Conservation (phyloP, 2,329 filamentous ascomycete species). For the Pestalotiopsis sp. region DNA sequence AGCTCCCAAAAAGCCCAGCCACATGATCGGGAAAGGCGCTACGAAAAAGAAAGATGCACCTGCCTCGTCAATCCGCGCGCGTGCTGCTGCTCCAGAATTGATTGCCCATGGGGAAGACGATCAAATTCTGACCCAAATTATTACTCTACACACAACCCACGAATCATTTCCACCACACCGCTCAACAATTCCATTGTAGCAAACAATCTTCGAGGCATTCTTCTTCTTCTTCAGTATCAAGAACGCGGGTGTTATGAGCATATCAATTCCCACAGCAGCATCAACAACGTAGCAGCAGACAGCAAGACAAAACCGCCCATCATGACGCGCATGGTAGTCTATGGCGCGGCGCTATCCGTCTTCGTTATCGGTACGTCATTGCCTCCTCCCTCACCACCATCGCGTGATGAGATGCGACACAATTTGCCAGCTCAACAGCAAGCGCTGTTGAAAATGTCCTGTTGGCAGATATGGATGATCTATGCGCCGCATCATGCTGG, state of each 20-base stretch:
- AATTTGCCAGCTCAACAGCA: neutral
- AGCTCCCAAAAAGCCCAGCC: neutral
- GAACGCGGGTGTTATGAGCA: neutral
- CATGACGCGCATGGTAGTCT: slow-evolving; percentile 47
- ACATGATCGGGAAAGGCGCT: neutral
- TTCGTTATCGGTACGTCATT: slow-evolving; percentile 45
- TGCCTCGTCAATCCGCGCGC: neutral
- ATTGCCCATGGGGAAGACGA: neutral
- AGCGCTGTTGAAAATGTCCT: neutral
- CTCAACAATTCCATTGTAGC: neutral
- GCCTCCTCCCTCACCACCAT: neutral
- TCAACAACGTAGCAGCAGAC: neutral
- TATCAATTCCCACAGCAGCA: neutral
- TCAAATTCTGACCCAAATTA: neutral
- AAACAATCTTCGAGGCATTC: neutral
- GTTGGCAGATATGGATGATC: neutral
- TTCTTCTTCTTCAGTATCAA: neutral
- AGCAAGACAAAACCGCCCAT: slow-evolving; percentile 1
- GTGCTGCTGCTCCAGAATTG: neutral
- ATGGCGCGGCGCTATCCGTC: slow-evolving; percentile 40
- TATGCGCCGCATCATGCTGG: neutral
- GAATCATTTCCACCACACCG: neutral
- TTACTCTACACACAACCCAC: neutral
- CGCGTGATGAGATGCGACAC: neutral
- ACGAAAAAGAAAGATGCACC: neutral